Base-by-base conservation (phyloP, 345 rosid species). In the Firmiana major region DNA sequence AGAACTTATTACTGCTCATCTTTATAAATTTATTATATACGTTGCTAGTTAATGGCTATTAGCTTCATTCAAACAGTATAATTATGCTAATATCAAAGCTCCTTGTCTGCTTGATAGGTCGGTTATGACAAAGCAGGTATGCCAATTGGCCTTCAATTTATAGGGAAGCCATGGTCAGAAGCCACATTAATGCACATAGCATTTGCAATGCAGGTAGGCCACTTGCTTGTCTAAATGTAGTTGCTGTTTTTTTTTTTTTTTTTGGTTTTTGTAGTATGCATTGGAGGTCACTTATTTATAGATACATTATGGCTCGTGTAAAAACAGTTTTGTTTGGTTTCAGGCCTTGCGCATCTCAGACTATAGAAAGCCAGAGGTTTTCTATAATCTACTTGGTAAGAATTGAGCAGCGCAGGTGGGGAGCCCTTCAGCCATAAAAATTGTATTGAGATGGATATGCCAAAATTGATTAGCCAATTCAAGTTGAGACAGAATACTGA, bases 131-230 rank as follows among this genome's bases (percentile, higher is more conserved):
- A 77, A 45, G 80, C 63, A 34, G 91, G 92, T 5, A 70, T 91
- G 84, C 97, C 97, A 5, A 87, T 90, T 42, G 92, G 97, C 36
- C 88, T 91, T 46, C 97, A 91, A 58, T 88, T 91, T 59, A 90
- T 88, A 2, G 97, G 97, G 76, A 88, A 75, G 82, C 97, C 97
- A 40, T 91, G 97, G 97, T 90, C 92, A 28, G 97, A 91, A 54
- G 54, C 93, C 16, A 90, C 90, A 12, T 63, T 91, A 58, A 78
- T 91, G 77, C 91, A 85, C 17, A 66, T 90, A 63, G 92, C 92
- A 54, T 82, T 36, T 64, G 90, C 93, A 60, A 82, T 88, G 86
- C 92, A 91, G 97, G 97, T 88, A 51, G 10, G 8, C 49, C 58
- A 8, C 38, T 12, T 58, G 67, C 12, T 9, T 63, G 8, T 9